These are phyloP conservation scores for Kwoniella europaea DNA, from an alignment of 768 basidiomycete genomes.

Conservation along the genomic window DNA sequence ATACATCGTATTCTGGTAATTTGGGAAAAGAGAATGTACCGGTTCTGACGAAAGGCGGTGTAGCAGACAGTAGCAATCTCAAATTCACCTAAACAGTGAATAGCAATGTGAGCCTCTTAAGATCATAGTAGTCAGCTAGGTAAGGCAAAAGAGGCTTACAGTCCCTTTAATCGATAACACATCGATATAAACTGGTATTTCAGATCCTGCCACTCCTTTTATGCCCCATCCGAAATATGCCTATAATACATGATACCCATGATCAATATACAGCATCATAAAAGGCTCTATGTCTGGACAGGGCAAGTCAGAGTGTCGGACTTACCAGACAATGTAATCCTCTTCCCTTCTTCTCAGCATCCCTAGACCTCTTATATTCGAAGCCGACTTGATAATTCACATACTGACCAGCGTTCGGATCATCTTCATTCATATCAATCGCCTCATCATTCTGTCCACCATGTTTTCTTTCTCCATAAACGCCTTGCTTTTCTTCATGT, in stretches of 20 bases:
- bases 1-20: slow-evolving; percentile 56
- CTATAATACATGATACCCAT: slow-evolving; percentile 5
- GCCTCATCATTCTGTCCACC: slow-evolving; percentile 28
- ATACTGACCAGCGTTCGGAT: slow-evolving; percentile 49
- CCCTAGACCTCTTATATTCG: slow-evolving; percentile 44
- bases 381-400: slow-evolving; percentile 57
- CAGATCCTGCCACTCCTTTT: slow-evolving; percentile 54
- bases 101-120: too few species aligned
- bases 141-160: slow-evolving; percentile 29
- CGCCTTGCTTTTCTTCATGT: neutral
- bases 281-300: neutral
- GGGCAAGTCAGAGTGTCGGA: neutral
- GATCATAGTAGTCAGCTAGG: too few species aligned
- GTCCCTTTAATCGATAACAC: slow-evolving; percentile 54
- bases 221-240: slow-evolving; percentile 56
- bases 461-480: slow-evolving; percentile 21
- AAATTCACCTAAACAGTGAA: slow-evolving; percentile 36
- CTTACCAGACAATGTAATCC: slow-evolving; percentile 51
- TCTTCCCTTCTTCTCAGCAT: slow-evolving; percentile 40
- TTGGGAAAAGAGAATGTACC: slow-evolving; percentile 55
- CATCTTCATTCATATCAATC: slow-evolving; percentile 41
- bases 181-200: slow-evolving; percentile 58
- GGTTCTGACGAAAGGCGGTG: slow-evolving; percentile 56
- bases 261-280: neutral
- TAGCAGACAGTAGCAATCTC: slow-evolving; percentile 54